Evolutionary conservation across 1,284 basidiomycete species (phyloP), one percentile per base, ranked within the genome.

Genomic region (Ceratorhiza oryzae-sativae): DNA sequence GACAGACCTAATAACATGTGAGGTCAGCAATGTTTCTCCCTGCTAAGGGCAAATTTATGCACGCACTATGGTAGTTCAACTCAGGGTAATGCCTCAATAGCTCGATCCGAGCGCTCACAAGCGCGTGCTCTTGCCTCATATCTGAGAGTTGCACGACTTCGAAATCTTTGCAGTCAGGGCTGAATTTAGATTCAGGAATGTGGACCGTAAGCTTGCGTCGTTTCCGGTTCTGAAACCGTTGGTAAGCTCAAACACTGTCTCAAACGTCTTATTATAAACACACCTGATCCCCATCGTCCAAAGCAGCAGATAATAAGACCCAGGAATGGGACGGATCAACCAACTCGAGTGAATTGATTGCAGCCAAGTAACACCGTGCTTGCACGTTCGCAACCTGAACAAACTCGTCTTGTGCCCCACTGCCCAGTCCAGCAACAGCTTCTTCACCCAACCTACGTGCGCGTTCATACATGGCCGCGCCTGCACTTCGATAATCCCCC

Each of bases 381-480:
- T 95, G 93, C 76, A 92, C 86, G 74, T 90, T 88, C 39, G 88
- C 87, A 61, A 91, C 77, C 18, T 86, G 84, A 34, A 87, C 80
- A 76, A 90, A 87, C 36, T 87, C 76, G 41, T 49, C 67, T n/a
- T 70, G 63, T 15, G 49, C 63, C 13, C 41, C 59, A 46, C 9
- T 42, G 41, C 70, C 58, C 75, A 42, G 71, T 63, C 48, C 76
- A 81, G 42, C 82, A 77, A 72, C 86, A 83, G 49, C 83, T 81
- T 65, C 79, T 80, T 88, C 87, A 63, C 86, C 88, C 9, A 98
- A 82, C 76, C 93, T 91, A 72, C 90, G 86, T 18, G 92, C 95
- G 73, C 95, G 91, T 77, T 95, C 93, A 80, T 97, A 98, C 96
- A 99, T 98, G 25, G 90, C 90, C 71, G 92, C 85, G 12, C 92